Conservation (phyloP, 176 grass and related monocot species). For the Phyllostachys edulis region DNA sequence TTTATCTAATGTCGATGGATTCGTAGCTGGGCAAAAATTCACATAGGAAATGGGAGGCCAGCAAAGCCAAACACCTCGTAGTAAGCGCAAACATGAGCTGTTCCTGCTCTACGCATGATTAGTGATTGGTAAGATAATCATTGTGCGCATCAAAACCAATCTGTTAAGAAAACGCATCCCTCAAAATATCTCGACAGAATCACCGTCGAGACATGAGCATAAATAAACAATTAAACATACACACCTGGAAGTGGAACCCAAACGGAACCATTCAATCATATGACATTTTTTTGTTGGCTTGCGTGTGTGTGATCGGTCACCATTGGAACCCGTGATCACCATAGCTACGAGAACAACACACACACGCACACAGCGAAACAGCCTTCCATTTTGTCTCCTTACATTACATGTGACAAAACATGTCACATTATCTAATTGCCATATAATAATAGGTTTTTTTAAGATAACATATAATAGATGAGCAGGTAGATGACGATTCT, state of each 20-base stretch:
- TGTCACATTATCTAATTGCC: neutral
- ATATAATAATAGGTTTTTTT: neutral
- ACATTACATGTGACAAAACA: slow-evolving; percentile 20
- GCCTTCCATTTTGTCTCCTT: slow-evolving; percentile 8
- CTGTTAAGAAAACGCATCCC: neutral
- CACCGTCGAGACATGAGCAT: neutral
- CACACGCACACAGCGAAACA: neutral
- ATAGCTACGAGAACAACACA: neutral
- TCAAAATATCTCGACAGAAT: neutral
- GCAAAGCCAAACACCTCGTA: neutral
- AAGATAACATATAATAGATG: neutral
- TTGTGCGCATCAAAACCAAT: neutral
- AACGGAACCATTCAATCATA: too few relatives aligned
- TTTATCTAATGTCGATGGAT: too few relatives aligned
- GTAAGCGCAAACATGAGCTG: neutral
- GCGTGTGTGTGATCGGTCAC: neutral
- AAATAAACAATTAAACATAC: neutral
- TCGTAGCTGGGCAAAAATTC: neutral
- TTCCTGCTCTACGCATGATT: neutral
- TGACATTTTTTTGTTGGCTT: neutral
- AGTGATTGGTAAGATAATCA: neutral
- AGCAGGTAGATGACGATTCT: neutral
- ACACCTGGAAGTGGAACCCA: neutral
- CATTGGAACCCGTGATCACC: slow-evolving; percentile 21
- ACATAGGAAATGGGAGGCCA: neutral